A percentile compares a stretch with the other conserved stretches of the same genome.
These are phyloP conservation scores for Hevea brasiliensis DNA, from an alignment of 345 rosid species.

Conservation along the genomic window DNA sequence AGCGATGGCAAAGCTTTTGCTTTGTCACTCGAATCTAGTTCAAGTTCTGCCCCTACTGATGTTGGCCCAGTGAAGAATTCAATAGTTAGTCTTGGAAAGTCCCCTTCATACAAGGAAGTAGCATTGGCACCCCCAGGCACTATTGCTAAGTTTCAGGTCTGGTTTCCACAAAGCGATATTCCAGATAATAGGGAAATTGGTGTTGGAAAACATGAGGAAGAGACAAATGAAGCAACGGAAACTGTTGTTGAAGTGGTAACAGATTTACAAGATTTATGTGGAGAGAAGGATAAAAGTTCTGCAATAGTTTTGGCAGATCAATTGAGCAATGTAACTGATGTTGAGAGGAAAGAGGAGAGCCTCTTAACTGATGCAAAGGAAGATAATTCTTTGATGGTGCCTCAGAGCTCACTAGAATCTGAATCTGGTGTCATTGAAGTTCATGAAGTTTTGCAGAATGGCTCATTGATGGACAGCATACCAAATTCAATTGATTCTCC, in stretches of 20 bases:
- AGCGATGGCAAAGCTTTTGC: constrained; percentile 36
- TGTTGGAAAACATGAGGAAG: constrained; percentile 35
- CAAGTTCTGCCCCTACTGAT: constrained; percentile 41
- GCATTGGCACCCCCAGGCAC: constrained; percentile 96
- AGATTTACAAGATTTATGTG: constrained; percentile 28
- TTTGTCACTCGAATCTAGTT: constrained; percentile 45
- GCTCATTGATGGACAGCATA: constrained; percentile 32
- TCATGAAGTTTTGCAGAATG: constrained; percentile 40
- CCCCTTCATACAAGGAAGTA: constrained; percentile 97
- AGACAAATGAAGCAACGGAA: constrained; percentile 38
- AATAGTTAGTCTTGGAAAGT: constrained; percentile 70
- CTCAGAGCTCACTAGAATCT: constrained; percentile 29
- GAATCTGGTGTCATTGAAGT: constrained; percentile 37
- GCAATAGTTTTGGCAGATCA: constrained; percentile 20
- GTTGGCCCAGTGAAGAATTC: constrained; percentile 40
- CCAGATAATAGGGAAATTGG: constrained; percentile 43
- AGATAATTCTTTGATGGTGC: constrained; percentile 34
- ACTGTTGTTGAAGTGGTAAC: constrained; percentile 29
- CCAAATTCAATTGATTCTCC: constrained; percentile 47
- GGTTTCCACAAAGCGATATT: constrained; percentile 48
- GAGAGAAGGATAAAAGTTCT: constrained; percentile 42
- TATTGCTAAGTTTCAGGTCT: constrained; percentile 63
- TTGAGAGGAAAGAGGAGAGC: constrained; percentile 42
- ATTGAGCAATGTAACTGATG: constrained; percentile 31
- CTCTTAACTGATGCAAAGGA: constrained; percentile 42